Conservation (phyloP, 2,329 filamentous ascomycete genomes). For the Chrysoporthe cubensis region DNA sequence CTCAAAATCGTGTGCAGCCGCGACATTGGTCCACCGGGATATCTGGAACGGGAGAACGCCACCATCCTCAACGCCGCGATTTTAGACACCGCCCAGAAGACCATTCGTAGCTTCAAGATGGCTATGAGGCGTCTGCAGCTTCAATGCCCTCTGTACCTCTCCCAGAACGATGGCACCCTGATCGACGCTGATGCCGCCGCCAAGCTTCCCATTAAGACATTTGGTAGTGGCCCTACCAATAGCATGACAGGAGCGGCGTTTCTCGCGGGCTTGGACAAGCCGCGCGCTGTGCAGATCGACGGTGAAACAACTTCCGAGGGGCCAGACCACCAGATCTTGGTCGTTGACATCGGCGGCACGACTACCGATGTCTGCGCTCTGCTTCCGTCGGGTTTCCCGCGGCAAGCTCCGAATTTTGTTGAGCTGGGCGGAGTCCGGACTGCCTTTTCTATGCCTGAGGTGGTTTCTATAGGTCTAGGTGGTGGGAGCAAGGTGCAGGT, state of each 20-base stretch:
- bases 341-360: conserved; percentile 70
- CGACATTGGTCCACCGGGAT: conserved; percentile 57
- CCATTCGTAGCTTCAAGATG: conserved; percentile 58
- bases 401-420: conserved; percentile 65
- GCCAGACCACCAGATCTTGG: conserved; percentile 33
- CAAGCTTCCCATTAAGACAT: conserved; percentile 62
- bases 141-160: conserved; percentile 61
- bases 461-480: conserved; percentile 63
- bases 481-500: conserved; percentile 47
- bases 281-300: conserved; percentile 48
- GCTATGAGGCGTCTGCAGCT: conserved; percentile 55
- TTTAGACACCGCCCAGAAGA: conserved; percentile 58
- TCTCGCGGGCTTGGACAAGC: conserved; percentile 44
- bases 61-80: conserved; percentile 68
- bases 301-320: neutral
- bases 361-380: conserved; percentile 67
- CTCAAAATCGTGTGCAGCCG: conserved; percentile 54
- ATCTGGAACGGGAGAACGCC: conserved; percentile 67
- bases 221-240: conserved; percentile 67
- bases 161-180: conserved; percentile 67
- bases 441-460: conserved; percentile 62
- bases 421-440: conserved; percentile 65
- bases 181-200: conserved; percentile 57
- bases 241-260: conserved; percentile 67
- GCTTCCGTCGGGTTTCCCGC: conserved; percentile 64